A percentile compares a stretch with the other conserved stretches of the same genome.
Conservation (phyloP, 2,329 filamentous ascomycete genomes). For the Trichophyton simii region DNA sequence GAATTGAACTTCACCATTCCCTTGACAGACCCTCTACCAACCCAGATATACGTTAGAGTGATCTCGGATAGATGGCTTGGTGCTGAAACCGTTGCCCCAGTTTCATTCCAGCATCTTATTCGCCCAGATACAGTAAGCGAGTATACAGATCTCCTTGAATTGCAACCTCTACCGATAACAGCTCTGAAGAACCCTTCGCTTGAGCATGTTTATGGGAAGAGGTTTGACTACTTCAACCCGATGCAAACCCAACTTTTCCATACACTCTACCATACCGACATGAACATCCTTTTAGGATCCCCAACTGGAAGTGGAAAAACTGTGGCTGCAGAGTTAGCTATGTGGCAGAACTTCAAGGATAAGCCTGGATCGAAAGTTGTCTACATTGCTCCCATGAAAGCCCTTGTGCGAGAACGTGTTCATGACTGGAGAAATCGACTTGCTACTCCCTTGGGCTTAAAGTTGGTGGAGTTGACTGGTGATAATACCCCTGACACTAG, state of each 20-base stretch:
- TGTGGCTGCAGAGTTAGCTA: constrained; percentile 85
- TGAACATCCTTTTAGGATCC: constrained; percentile 87
- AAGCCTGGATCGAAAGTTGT: constrained; percentile 93
- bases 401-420: constrained; percentile 87
- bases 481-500: constrained; percentile 96
- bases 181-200: constrained; percentile 77
- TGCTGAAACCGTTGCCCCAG: constrained; percentile 84
- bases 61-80: constrained; percentile 95
- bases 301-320: constrained; percentile 97
- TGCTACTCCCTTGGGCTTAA: constrained; percentile 69
- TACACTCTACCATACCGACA: constrained; percentile 79
- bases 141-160: constrained; percentile 83
- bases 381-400: constrained; percentile 99
- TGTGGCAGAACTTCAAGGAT: constrained; percentile 99
- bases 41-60: constrained; percentile 88
- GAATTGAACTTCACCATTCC: constrained; percentile 97
- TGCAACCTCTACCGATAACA: constrained; percentile 77
- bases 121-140: constrained; percentile 94
- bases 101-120: constrained; percentile 96
- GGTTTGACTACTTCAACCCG: constrained; percentile 95
- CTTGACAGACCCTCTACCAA: constrained; percentile 79
- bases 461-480: constrained; percentile 87
- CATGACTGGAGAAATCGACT: constrained; percentile 85
- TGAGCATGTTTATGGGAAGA: constrained; percentile 75
- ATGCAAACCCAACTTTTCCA: constrained; percentile 99